A percentile compares a stretch with the other conserved stretches of the same genome.
Conservation (phyloP, 176 grass and related monocot species). For the Thinopyrum elongatum region DNA sequence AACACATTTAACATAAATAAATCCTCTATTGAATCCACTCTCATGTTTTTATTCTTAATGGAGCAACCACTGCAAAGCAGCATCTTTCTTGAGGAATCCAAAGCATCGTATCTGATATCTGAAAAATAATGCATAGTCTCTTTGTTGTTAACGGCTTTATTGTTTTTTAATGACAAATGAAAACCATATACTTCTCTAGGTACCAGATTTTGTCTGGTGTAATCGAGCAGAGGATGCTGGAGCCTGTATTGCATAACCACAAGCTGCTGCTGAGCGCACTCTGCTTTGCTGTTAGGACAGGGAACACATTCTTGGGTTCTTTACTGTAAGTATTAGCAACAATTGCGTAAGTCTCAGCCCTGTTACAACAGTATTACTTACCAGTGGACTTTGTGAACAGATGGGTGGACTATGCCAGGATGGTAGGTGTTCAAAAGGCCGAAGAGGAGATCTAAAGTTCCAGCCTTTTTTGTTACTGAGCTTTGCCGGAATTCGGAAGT, state of each 20-base stretch:
- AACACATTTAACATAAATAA: neutral
- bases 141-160: neutral
- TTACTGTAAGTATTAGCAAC: constrained; percentile 83
- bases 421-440: constrained; percentile 63
- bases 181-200: constrained; percentile 33
- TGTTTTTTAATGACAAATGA: neutral
- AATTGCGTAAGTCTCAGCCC: neutral
- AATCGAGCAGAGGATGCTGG: constrained; percentile 84
- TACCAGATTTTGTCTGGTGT: constrained; percentile 79
- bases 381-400: constrained; percentile 32
- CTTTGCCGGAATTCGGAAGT: neutral
- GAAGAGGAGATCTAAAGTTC: constrained; percentile 42
- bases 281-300: constrained; percentile 66
- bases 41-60: neutral
- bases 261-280: constrained; percentile 64
- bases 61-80: neutral
- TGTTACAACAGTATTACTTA: neutral
- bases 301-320: constrained; percentile 87
- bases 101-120: neutral
- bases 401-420: constrained; percentile 84
- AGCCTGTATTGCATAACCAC: constrained; percentile 70
- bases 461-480: neutral
- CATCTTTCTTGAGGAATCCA: neutral
- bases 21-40: neutral
- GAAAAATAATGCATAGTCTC: neutral